These are phyloP conservation scores for Cystofilobasidium capitatum DNA, from an alignment of 768 basidiomycete genomes.

Conservation along the genomic window DNA sequence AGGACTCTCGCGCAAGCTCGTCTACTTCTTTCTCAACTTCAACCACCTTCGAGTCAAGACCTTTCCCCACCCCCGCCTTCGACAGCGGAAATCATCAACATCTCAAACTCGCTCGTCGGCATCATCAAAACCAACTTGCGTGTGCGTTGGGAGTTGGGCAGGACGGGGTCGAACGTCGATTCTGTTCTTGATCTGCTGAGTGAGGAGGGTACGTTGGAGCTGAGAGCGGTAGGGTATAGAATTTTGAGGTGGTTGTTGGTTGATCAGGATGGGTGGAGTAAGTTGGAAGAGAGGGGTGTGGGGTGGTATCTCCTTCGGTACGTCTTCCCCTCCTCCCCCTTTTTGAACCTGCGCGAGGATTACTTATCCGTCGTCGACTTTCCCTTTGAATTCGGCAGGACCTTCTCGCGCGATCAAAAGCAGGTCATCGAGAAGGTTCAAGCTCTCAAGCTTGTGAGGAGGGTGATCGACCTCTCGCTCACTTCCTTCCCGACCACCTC, in stretches of 20 bases:
- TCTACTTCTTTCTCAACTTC: background rate
- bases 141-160: conserved; percentile 63
- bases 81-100: conserved; percentile 26
- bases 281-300: conserved; percentile 9
- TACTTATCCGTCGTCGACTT: background rate
- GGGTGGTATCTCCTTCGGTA: conserved; percentile 90
- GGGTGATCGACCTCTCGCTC: conserved; percentile 52
- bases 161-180: conserved; percentile 37
- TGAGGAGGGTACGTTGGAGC: conserved; percentile 46
- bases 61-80: conserved; percentile 27
- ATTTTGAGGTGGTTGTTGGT: conserved; percentile 37
- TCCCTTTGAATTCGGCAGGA: conserved; percentile 44
- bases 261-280: conserved; percentile 15
- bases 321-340: too few relatives aligned
- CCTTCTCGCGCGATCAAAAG: conserved; percentile 75
- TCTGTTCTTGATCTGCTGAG: conserved; percentile 10
- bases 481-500: conserved; percentile 21
- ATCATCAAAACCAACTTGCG: conserved; percentile 53
- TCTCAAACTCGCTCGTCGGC: conserved; percentile 29
- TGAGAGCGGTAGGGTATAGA: conserved; percentile 73
- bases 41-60: conserved; percentile 17
- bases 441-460: conserved; percentile 76
- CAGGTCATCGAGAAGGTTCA: conserved; percentile 81
- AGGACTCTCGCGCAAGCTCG: conserved; percentile 5
- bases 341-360: background rate